A percentile compares a stretch with the other conserved stretches of the same genome.
These are phyloP conservation scores for Yarrowia sp. DNA, from an alignment of 805 yeast genomes.

Conservation along the genomic window DNA sequence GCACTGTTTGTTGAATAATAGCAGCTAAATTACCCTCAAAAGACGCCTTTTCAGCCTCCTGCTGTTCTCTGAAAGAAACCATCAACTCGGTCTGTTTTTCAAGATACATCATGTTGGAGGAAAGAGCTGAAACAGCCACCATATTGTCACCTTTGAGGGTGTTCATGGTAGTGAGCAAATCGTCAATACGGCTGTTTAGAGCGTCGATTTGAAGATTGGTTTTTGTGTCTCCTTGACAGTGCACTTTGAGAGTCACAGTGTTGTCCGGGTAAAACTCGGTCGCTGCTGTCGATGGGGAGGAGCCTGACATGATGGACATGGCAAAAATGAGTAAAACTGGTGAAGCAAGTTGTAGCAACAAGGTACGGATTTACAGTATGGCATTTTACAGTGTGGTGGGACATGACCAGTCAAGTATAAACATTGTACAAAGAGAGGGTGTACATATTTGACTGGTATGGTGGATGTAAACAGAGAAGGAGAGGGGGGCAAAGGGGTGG, in stretches of 20 bases:
- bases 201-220: neutral
- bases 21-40: neutral
- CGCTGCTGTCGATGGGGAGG: neutral
- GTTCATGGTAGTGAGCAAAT: neutral
- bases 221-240: neutral
- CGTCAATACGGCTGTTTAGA: neutral
- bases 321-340: too few relatives aligned
- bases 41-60: neutral
- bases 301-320: neutral
- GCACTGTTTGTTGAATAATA: neutral
- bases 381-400: too few relatives aligned
- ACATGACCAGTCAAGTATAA: too few relatives aligned
- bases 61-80: slow-evolving; percentile 10
- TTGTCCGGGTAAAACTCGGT: neutral
- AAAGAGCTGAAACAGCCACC: neutral
- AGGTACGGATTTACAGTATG: neutral
- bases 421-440: too few relatives aligned
- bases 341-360: neutral
- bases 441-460: too few relatives aligned
- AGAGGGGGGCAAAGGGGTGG: too few relatives aligned
- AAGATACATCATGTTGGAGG: slow-evolving; percentile 9
- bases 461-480: too few relatives aligned
- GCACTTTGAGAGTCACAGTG: neutral
- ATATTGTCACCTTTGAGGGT: slow-evolving; percentile 17
- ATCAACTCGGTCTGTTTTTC: slow-evolving; percentile 17